phyloP scores from a whole-genome alignment of 352 stramenopile species.

The Globisporangium recalcitrans region DNA sequence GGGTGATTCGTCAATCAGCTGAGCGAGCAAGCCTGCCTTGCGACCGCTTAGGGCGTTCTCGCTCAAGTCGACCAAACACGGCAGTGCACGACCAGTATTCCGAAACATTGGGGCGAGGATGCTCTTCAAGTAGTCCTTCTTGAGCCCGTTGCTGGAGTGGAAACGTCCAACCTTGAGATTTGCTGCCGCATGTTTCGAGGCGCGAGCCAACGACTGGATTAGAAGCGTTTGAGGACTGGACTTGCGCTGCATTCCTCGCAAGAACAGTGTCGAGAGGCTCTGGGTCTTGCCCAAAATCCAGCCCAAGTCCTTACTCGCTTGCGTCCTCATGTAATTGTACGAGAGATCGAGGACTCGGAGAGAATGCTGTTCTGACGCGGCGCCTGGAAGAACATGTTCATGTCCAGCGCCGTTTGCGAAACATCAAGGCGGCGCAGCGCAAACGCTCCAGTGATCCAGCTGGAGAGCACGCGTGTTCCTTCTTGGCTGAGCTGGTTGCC shows the following conservation, averaged over 20 bases:
- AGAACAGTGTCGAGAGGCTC: constrained; percentile 50
- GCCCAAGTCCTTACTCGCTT: constrained; percentile 47
- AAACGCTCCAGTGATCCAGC: constrained; percentile 55
- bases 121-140: constrained; percentile 39
- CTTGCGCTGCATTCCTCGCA: constrained; percentile 51
- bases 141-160: constrained; percentile 31
- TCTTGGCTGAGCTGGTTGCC: constrained; percentile 46
- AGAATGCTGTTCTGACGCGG: constrained; percentile 65
- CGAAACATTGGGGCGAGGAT: constrained; percentile 66
- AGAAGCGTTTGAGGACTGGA: constrained; percentile 22
- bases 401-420: constrained; percentile 49
- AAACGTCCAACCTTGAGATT: constrained; percentile 12
- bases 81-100: constrained; percentile 36
- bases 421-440: constrained; percentile 54
- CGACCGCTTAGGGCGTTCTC: constrained; percentile 63
- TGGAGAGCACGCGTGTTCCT: constrained; percentile 36
- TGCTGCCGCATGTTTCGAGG: constrained; percentile 24
- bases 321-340: constrained; percentile 55
- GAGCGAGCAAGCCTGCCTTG: constrained; percentile 40
- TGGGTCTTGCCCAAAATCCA: constrained; percentile 60
- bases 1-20: constrained; percentile 43
- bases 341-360: constrained; percentile 54
- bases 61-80: constrained; percentile 60
- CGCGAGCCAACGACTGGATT: constrained; percentile 18
- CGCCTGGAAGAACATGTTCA: constrained; percentile 46